A percentile compares a stretch with the other conserved stretches of the same genome.
Evolutionary conservation across 2,329 filamentous ascomycete species (phyloP).

Genomic region (Penicillium sp.): DNA sequence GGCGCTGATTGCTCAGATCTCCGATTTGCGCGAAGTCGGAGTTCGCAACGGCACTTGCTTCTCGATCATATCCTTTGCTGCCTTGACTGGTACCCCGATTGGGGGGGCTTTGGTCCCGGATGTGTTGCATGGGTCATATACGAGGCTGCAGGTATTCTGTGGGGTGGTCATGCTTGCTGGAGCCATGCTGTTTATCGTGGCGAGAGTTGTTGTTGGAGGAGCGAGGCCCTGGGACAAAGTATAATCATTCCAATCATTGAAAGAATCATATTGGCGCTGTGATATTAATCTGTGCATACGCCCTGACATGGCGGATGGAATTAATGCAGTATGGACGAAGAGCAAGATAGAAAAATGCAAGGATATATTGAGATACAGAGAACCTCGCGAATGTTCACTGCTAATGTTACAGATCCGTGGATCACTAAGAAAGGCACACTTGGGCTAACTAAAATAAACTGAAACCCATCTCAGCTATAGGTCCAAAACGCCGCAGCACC

Average conservation of each 20-base stretch:
- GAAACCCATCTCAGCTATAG: constrained; percentile 2
- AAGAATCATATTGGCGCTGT: neutral
- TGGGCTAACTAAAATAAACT: constrained; percentile 1
- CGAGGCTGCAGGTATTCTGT: constrained; percentile 26
- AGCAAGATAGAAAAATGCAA: neutral
- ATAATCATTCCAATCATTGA: constrained; percentile 1
- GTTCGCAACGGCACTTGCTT: constrained; percentile 65
- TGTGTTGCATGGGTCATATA: constrained; percentile 26
- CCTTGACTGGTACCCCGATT: constrained; percentile 50
- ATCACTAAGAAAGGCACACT: neutral
- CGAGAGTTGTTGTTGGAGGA: constrained; percentile 25
- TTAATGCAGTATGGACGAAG: neutral
- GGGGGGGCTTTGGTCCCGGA: constrained; percentile 28
- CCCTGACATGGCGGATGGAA: neutral
- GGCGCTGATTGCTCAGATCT: constrained; percentile 67
- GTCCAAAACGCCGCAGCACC: constrained; percentile 27
- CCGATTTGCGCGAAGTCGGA: constrained; percentile 67
- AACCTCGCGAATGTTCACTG: neutral
- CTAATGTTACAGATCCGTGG: neutral
- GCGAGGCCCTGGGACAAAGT: constrained; percentile 23
- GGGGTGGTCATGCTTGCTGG: constrained; percentile 28
- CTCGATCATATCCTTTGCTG: constrained; percentile 61
- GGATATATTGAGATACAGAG: neutral
- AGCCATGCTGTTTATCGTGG: constrained; percentile 22
- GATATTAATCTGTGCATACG: neutral